phyloP scores from a whole-genome alignment of 352 stramenopile genomes.

The Globisporangium radiosum region DNA sequence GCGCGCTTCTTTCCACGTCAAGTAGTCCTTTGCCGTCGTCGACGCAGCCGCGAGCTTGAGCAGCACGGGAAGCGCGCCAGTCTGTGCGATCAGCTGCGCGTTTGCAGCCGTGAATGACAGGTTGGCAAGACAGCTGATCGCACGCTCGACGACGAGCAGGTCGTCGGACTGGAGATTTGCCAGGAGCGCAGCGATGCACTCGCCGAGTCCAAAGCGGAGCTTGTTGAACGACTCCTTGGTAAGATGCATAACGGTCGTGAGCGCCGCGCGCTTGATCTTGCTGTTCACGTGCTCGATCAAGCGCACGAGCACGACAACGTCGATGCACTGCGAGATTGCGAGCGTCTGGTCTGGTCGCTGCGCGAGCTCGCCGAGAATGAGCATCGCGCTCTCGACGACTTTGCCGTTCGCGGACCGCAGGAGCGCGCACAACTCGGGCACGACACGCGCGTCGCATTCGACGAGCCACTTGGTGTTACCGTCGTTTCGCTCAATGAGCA shows the following conservation, averaged over 20 bases:
- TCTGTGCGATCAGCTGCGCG: slow-evolving; percentile 33
- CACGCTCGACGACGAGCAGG: slow-evolving; percentile 55
- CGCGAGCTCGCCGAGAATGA: slow-evolving; percentile 66
- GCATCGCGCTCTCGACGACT: slow-evolving; percentile 63
- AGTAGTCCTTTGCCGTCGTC: slow-evolving; percentile 33
- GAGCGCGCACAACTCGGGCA: slow-evolving; percentile 49
- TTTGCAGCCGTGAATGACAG: slow-evolving; percentile 53
- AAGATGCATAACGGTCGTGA: slow-evolving; percentile 48
- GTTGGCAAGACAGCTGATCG: slow-evolving; percentile 54
- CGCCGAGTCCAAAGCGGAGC: slow-evolving; percentile 50
- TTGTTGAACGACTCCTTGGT: slow-evolving; percentile 82
- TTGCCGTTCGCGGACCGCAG: slow-evolving; percentile 59
- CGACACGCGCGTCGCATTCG: slow-evolving; percentile 44
- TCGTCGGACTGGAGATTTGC: slow-evolving; percentile 46
- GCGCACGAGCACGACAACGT: slow-evolving; percentile 49
- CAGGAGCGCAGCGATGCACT: slow-evolving; percentile 51
- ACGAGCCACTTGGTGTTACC: slow-evolving; percentile 63
- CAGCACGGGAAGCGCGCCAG: slow-evolving; percentile 30
- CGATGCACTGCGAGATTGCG: slow-evolving; percentile 65
- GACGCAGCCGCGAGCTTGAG: slow-evolving; percentile 45
- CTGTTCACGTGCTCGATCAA: slow-evolving; percentile 58
- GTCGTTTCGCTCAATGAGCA: slow-evolving; percentile 62
- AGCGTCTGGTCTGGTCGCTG: slow-evolving; percentile 50
- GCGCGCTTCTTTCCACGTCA: slow-evolving; percentile 41
- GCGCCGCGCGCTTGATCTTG: slow-evolving; percentile 44